Conservation (phyloP, 2,329 filamentous ascomycete genomes). For the Aspergillus texensis region DNA sequence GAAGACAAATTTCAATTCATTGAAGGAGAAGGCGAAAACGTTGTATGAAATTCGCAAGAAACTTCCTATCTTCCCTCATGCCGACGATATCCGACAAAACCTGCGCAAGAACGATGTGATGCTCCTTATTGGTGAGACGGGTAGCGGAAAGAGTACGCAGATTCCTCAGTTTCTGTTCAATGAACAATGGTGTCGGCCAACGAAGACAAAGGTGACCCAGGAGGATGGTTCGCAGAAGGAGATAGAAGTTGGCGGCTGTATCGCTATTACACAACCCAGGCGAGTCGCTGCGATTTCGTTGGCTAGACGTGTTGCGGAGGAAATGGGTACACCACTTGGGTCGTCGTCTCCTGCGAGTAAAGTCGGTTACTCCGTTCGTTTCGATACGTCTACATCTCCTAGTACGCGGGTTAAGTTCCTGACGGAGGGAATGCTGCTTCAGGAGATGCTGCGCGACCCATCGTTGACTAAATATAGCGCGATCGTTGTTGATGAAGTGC, state of each 20-base stretch:
- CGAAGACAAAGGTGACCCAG: conserved; percentile 53
- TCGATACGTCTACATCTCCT: conserved; percentile 82
- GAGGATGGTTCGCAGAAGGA: conserved; percentile 40
- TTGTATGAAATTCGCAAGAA: conserved; percentile 61
- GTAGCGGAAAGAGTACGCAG: conserved; percentile 95
- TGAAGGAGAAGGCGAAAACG: conserved; percentile 50
- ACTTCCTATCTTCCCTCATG: conserved; percentile 79
- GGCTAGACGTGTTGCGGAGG: conserved; percentile 82
- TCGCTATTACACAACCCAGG: conserved; percentile 92
- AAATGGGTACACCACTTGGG: conserved; percentile 70
- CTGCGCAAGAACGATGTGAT: conserved; percentile 72
- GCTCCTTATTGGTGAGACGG: conserved; percentile 88
- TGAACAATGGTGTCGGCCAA: conserved; percentile 76
- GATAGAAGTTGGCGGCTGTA: conserved; percentile 70
- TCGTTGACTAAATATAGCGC: conserved; percentile 82
- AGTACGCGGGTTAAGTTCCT: conserved; percentile 89
- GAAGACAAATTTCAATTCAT: conserved; percentile 30
- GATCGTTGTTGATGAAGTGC: conserved; percentile 92
- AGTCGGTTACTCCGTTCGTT: conserved; percentile 93
- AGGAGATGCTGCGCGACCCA: conserved; percentile 88
- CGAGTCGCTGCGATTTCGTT: conserved; percentile 91
- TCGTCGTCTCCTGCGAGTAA: conserved; percentile 60
- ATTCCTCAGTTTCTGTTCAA: conserved; percentile 84
- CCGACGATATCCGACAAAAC: conserved; percentile 67
- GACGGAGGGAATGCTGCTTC: conserved; percentile 93